phyloP scores from a whole-genome alignment of 768 basidiomycete genomes.

The Nidularia sp. region DNA sequence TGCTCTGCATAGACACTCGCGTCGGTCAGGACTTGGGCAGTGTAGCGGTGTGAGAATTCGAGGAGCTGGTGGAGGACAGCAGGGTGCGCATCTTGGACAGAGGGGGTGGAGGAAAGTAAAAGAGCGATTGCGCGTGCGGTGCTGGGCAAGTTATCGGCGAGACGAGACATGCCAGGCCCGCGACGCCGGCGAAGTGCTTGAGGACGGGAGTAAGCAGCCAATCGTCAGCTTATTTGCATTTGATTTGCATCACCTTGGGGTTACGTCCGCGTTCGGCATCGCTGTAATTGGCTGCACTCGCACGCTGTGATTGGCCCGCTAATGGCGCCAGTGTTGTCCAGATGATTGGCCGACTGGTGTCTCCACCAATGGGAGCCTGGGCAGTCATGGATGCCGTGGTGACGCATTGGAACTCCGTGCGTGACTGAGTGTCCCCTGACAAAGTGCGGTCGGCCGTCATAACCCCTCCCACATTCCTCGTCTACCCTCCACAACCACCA shows the following conservation, averaged over 20 bases:
- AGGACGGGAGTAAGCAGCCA: too few species aligned
- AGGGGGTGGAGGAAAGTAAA: slow-evolving; percentile 76
- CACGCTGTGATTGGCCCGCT: background rate
- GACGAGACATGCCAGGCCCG: slow-evolving; percentile 31
- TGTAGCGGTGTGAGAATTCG: slow-evolving; percentile 84
- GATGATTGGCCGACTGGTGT: background rate
- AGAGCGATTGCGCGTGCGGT: slow-evolving; percentile 83
- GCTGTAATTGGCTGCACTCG: too few species aligned
- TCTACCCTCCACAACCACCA: slow-evolving; percentile 36
- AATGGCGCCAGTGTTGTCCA: background rate
- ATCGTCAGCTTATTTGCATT: too few species aligned
- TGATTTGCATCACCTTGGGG: too few species aligned
- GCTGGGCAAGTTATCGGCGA: slow-evolving; percentile 72
- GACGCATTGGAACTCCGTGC: background rate
- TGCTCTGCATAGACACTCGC: slow-evolving; percentile 87
- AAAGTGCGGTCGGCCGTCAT: background rate
- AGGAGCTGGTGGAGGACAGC: slow-evolving; percentile 84
- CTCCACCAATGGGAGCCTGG: background rate
- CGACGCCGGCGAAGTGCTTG: too few species aligned
- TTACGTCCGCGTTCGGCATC: too few species aligned
- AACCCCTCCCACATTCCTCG: background rate
- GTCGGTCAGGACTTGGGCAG: slow-evolving; percentile 78
- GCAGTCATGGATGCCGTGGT: background rate
- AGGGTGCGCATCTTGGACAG: slow-evolving; percentile 83
- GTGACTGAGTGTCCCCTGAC: background rate